Evolutionary conservation across 2,329 filamentous ascomycete species (phyloP).

Genomic region (Colletotrichum neosansevieriae): DNA sequence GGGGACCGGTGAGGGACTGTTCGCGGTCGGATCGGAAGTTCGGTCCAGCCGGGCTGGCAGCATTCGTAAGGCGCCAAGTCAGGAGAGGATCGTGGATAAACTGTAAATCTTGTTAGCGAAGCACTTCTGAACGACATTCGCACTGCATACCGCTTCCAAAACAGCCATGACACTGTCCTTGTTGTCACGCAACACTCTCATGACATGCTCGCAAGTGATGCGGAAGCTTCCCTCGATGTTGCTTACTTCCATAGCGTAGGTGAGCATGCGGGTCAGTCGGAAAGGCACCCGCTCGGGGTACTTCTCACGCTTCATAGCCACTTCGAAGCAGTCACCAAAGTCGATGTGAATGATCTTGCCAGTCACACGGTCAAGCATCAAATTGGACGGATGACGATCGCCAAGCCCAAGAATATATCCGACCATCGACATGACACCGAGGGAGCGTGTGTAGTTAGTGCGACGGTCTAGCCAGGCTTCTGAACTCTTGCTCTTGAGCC

Average conservation of each 20-base stretch:
- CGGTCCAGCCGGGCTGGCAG: conserved; percentile 72
- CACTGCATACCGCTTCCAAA: conserved; percentile 85
- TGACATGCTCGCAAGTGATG: conserved; percentile 98
- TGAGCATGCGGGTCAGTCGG: conserved; percentile 97
- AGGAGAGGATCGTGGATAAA: conserved; percentile 99
- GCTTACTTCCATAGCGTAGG: conserved; percentile 99
- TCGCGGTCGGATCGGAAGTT: conserved; percentile 75
- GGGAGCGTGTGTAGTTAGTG: conserved; percentile 97
- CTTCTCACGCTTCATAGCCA: conserved; percentile 99
- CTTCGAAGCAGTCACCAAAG: conserved; percentile 99
- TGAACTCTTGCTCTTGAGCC: conserved; percentile 98
- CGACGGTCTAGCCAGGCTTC: conserved; percentile 97
- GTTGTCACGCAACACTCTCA: conserved; percentile 95
- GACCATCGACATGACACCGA: conserved; percentile 99
- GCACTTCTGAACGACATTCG: conserved; percentile 14
- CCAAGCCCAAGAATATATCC: conserved; percentile 97
- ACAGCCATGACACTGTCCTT: conserved; percentile 99
- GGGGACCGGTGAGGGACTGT: conserved; percentile 61
- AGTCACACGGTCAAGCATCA: conserved; percentile 96
- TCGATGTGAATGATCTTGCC: conserved; percentile 99
- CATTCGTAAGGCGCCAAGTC: conserved; percentile 88
- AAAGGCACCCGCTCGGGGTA: conserved; percentile 98
- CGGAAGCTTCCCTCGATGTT: conserved; percentile 99
- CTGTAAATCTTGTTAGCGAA: conserved; percentile 57
- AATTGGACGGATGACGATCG: conserved; percentile 95